phyloP scores from a whole-genome alignment of 495 filamentous ascomycete species.

The Oleoguttula mirabilis region DNA sequence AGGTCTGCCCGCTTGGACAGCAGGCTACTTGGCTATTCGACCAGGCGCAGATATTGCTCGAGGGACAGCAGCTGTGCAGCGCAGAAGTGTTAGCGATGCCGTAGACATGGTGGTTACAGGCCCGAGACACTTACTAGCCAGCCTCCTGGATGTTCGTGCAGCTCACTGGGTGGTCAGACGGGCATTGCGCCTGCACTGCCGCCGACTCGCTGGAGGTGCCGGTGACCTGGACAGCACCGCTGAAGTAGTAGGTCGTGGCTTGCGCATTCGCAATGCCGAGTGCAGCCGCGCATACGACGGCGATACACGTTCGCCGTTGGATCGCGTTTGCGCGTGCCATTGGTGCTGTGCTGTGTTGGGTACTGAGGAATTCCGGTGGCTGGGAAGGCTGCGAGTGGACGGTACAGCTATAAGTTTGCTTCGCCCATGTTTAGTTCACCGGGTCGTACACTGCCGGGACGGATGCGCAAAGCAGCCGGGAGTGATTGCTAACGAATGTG shows the following conservation, averaged over 20 bases:
- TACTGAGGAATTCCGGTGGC: slow-evolving; percentile 3
- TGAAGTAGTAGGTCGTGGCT: slow-evolving; percentile 14
- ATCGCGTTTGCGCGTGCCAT: not conserved
- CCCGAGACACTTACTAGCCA: slow-evolving; percentile 24
- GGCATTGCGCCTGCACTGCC: slow-evolving; percentile 24
- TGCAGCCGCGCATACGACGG: not conserved
- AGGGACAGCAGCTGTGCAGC: slow-evolving; percentile 27
- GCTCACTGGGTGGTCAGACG: slow-evolving; percentile 23
- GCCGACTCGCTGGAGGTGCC: slow-evolving; percentile 9
- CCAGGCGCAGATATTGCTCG: slow-evolving; percentile 23
- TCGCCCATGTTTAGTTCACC: no score
- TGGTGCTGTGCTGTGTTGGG: not conserved
- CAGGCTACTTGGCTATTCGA: slow-evolving; percentile 25
- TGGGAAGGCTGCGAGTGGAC: slow-evolving; percentile 3
- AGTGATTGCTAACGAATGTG: no score
- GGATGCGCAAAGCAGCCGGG: no score
- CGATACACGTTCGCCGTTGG: not conserved
- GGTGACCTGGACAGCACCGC: slow-evolving; percentile 18
- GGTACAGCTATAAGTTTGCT: not conserved
- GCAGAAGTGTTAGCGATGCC: not conserved
- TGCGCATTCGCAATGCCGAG: not conserved
- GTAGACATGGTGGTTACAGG: not conserved
- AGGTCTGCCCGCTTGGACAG: slow-evolving; percentile 26
- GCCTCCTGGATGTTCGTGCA: slow-evolving; percentile 23
- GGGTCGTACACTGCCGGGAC: no score